These are phyloP conservation scores for Clonostachys rhizophaga DNA, from an alignment of 2,329 filamentous ascomycete genomes.

Conservation along the genomic window DNA sequence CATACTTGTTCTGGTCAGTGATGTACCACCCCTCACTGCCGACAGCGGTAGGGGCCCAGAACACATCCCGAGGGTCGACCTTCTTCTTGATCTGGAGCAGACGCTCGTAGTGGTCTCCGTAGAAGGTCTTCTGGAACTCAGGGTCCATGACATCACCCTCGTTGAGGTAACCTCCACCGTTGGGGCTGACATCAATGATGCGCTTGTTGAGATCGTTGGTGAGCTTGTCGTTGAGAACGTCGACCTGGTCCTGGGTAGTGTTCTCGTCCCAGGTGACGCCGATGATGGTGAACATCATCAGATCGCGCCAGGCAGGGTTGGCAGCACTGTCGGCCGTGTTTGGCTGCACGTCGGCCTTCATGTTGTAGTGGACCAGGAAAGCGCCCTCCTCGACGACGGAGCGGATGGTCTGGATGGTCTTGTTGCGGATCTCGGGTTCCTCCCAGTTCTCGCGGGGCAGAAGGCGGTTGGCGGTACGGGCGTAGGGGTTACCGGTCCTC, in stretches of 20 bases:
- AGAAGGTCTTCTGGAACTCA: conserved; percentile 19
- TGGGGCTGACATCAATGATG: conserved; percentile 16
- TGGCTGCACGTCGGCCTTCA: conserved; percentile 10
- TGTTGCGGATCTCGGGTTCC: conserved; percentile 6
- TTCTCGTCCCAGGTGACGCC: conserved; percentile 9
- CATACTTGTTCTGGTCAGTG: conserved; percentile 5
- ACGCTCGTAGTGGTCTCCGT: conserved; percentile 15
- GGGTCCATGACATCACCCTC: conserved; percentile 23
- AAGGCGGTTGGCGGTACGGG: conserved; percentile 27
- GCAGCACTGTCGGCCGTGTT: conserved; percentile 21
- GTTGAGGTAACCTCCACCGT: conserved; percentile 17
- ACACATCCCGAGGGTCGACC: conserved; percentile 18
- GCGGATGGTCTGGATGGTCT: conserved; percentile 11
- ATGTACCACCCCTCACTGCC: conserved; percentile 16
- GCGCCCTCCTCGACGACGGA: conserved; percentile 13
- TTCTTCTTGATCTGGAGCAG: conserved; percentile 19
- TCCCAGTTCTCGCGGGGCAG: conserved; percentile 25
- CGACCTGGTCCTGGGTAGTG: conserved; percentile 7
- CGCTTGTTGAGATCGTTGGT: conserved; percentile 20
- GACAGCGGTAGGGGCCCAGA: conserved; percentile 18
- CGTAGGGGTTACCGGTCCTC: conserved; percentile 9
- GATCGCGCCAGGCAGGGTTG: conserved; percentile 42
- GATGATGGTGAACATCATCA: conserved; percentile 25
- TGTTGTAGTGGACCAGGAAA: conserved; percentile 14
- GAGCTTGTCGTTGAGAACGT: conserved; percentile 17